Evolutionary conservation across 2,329 filamentous ascomycete genomes (phyloP).

Genomic region (Aulographum hederae): DNA sequence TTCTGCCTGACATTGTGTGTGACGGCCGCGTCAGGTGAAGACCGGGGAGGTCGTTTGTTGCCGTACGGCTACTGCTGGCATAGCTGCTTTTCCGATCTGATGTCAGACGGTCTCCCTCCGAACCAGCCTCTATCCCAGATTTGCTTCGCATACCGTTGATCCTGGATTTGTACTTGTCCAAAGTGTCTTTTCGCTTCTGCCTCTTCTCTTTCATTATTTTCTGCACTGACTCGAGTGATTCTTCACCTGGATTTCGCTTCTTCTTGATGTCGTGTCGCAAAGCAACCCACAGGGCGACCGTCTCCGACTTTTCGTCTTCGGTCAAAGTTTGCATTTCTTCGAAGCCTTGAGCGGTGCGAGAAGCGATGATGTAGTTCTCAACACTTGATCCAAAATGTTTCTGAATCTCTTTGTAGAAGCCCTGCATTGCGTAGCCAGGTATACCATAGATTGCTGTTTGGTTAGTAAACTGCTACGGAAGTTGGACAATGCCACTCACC

Average conservation of each 20-base stretch:
- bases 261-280: slow-evolving; percentile 33
- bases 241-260: slow-evolving; percentile 28
- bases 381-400: slow-evolving; percentile 53
- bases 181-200: slow-evolving; percentile 15
- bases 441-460: slow-evolving; percentile 39
- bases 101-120: no score
- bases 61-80: no score
- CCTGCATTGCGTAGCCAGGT: slow-evolving; percentile 69
- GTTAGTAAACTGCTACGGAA: no score
- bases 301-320: slow-evolving; percentile 40
- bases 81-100: no score
- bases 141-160: no score
- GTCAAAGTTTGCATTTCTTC: slow-evolving; percentile 40
- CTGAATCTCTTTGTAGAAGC: slow-evolving; percentile 59
- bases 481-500: no score
- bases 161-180: slow-evolving; percentile 8
- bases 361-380: slow-evolving; percentile 62
- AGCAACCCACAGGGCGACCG: slow-evolving; percentile 42
- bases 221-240: slow-evolving; percentile 31
- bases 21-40: background rate
- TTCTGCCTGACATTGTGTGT: background rate
- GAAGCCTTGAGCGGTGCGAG: slow-evolving; percentile 57
- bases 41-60: no score
- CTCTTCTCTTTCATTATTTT: slow-evolving; percentile 17
- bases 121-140: background rate